Evolutionary conservation across 1,284 basidiomycete genomes (phyloP), one percentile per base, ranked within the genome.

Genomic region (Thecaphora thlaspeos): DNA sequence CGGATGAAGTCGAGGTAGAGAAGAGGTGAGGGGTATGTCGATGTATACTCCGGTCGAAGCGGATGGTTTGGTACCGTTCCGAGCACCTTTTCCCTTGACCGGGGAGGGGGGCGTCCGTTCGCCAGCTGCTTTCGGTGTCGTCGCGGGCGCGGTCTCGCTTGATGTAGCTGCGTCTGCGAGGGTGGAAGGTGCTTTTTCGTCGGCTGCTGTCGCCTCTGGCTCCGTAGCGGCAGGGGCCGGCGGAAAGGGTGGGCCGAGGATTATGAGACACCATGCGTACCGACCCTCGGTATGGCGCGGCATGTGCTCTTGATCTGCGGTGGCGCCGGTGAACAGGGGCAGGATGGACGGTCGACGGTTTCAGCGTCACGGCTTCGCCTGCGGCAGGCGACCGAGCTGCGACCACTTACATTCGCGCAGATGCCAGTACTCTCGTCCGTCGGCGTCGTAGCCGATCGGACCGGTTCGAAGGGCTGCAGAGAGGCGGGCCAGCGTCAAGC

Each of bases 361-460:
- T 34, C 32, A 34, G 32, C 32, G 14, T 30, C 28, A 30, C 28
- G 28, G 28, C 28, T 30, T 30, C 14, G 8, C 8, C 14, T 30
- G 7, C 14, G 28, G 28, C 28, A 30, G 14, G 8, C 28, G 7
- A 11, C 11, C 32, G 32, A 34, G 9, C 4, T 17, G 4, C 7
- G 7, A 4, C 32, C 15, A 19, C 39, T 19, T 21, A 47, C 28
- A 70, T 45, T 70, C 68, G 21, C 67, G 48, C 41, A 70, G 41
- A 28, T 70, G 66, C 68, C 68, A 70, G 28, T 66, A 70, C 45
- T 60, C 66, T 22, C 63, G 51, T 5, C 68, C 68, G 39, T 70
- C 68, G 8, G 46, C 55, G 41, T 70, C 68, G 22, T 23, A 17
- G 26, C 68, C 68, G 4, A 70, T 11, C 2, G 68, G 56, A 18